Conservation (phyloP, 495 filamentous ascomycete genomes). For the Podospora tetraspora region DNA sequence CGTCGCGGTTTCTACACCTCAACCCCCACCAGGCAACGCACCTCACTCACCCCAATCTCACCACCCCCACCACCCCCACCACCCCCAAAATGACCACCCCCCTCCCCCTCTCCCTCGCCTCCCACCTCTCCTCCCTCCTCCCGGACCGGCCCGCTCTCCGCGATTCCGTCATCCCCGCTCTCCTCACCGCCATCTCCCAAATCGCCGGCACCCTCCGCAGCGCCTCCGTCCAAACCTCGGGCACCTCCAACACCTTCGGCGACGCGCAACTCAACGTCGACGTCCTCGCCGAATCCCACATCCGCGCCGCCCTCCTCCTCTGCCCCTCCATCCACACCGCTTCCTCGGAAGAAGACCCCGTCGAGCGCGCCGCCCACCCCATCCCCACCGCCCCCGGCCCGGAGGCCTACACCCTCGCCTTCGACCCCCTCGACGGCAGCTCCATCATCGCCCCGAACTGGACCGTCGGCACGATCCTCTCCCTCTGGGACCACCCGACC, state of each 20-base stretch:
- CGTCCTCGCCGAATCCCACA: constrained; percentile 41
- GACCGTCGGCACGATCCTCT: constrained; percentile 50
- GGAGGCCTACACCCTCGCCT: constrained; percentile 50
- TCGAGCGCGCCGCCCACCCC: constrained; percentile 31
- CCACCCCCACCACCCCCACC: not conserved
- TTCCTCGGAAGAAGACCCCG: constrained; percentile 50
- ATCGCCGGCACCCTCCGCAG: constrained; percentile 35
- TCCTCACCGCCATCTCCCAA: constrained; percentile 33
- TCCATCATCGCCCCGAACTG: constrained; percentile 52
- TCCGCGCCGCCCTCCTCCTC: constrained; percentile 36
- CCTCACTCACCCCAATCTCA: not conserved
- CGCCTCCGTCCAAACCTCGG: constrained; percentile 37
- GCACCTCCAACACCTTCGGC: constrained; percentile 47
- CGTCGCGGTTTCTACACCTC: not conserved
- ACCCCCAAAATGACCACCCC: not conserved
- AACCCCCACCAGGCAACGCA: not conserved
- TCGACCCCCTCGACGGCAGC: constrained; percentile 51
- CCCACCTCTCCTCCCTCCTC: constrained; percentile 15
- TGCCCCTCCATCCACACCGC: constrained; percentile 42
- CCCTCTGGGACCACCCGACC: constrained; percentile 43
- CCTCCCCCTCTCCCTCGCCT: not conserved
- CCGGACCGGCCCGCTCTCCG: constrained; percentile 16
- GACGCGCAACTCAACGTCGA: constrained; percentile 55
- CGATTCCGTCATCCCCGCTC: constrained; percentile 36
- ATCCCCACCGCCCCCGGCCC: not conserved